Evolutionary conservation across 352 stramenopile genomes (phyloP), one percentile per base, ranked within the genome.

Genomic region (Hyaloperonospora arabidopsidis): DNA sequence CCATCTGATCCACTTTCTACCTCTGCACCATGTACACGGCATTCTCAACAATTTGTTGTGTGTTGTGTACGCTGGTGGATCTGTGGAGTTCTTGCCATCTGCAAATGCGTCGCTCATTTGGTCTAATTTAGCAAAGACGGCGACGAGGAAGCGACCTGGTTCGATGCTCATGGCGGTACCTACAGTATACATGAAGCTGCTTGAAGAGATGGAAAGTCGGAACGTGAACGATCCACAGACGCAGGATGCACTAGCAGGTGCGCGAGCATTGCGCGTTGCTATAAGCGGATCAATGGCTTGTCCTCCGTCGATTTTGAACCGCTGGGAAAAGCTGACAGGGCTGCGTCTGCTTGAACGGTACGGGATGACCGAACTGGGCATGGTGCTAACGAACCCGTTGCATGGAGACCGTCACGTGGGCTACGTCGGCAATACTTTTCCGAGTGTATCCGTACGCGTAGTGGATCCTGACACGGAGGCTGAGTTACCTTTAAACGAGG

Each of bases 331-430:
- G 5, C 53, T 96, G 25, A 97, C 87, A 1, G 79, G 79, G 2
- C 76, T 89, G 19, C 78, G 67, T 19, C 58, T 97, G 40, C 70
- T 97, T 21, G 90, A 97, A 59, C 67, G 89, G 14, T 96, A 96
- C 53, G 88, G 88, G 8, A 97, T 96, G 87, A 96, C 82, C 0
- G 88, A 97, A 65, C 72, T 96, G 44, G 86, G 84, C 8, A 97
- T 97, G 90, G 87, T 80, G 10, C 66, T 97, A 6, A 89, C 80
- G 2, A 97, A 97, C 51, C 77, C 88, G 34, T 56, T 92, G 63
- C 61, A 74, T 50, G 67, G 72, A 21, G 65, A 87, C 12, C 70
- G 84, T 15, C 73, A 89, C 45, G 62, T 90, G 3, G 90, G 88
- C 5, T 91, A 84, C 59, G 90, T 97, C 1, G 90, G 88, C 1